A percentile compares a stretch with the other conserved stretches of the same genome.
Conservation (phyloP, 2,329 filamentous ascomycete species). For the Claviceps sp. region DNA sequence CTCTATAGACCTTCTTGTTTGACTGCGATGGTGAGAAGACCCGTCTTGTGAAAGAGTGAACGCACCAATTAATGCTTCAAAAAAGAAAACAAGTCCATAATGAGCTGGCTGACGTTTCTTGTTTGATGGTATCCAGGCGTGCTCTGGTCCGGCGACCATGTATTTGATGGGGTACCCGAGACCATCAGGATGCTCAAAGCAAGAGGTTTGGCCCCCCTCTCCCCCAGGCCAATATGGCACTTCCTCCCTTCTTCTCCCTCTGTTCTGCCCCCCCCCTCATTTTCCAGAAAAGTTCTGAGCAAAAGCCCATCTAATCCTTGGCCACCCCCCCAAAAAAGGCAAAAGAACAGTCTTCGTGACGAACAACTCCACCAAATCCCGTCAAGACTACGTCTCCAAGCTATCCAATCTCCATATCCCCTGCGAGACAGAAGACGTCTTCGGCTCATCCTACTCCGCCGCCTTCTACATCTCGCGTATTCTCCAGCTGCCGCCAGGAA, state of each 20-base stretch:
- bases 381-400: slow-evolving; percentile 85
- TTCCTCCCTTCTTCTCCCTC: neutral
- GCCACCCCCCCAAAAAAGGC: slow-evolving; percentile 33
- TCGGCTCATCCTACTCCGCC: slow-evolving; percentile 88
- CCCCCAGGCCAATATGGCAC: neutral
- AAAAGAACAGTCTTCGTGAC: slow-evolving; percentile 94
- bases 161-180: slow-evolving; percentile 75
- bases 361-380: slow-evolving; percentile 97
- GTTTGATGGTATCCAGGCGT: slow-evolving; percentile 47
- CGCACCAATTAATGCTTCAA: too few relatives aligned
- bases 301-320: too few relatives aligned
- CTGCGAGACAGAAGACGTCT: slow-evolving; percentile 75
- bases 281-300: neutral
- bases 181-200: slow-evolving; percentile 71
- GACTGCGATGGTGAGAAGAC: slow-evolving; percentile 76
- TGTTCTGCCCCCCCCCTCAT: neutral
- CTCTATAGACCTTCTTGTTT: slow-evolving; percentile 53
- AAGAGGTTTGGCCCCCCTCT: slow-evolving; percentile 42
- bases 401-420: slow-evolving; percentile 71
- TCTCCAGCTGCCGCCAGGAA: slow-evolving; percentile 60
- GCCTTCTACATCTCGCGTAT: slow-evolving; percentile 94
- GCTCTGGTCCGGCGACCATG: slow-evolving; percentile 86
- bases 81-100: too few relatives aligned
- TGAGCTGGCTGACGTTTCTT: neutral
- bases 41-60: neutral